Evolutionary conservation across 306 rosid genomes (phyloP), one percentile per base, ranked within the genome.

Genomic region (Canavalia gladiata): DNA sequence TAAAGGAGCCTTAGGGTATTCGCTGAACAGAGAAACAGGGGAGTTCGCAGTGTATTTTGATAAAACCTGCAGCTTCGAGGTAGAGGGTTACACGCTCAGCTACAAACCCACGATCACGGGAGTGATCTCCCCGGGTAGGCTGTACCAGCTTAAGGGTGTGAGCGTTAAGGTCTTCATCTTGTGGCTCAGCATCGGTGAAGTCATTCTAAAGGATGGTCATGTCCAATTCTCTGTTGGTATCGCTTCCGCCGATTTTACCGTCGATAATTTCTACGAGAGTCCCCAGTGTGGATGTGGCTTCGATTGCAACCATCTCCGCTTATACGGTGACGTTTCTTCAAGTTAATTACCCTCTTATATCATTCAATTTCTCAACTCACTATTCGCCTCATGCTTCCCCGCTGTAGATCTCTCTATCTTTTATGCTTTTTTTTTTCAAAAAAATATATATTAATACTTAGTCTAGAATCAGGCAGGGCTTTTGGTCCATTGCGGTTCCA

Each of bases 111-210:
- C 91, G 72, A 42, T 90, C 8, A 56, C 64, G 0, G 92, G 94
- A 0, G 89, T 90, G 2, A 84, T 90, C 60, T 72, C 91, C 35
- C 49, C 81, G 0, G 81, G 57, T 33, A 90, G 65, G 84, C 82
- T 92, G 66, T 75, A 7, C 28, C 75, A 86, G 7, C 49, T 89
- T 8, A 67, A 87, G 74, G 94, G 97, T 10, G 87, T 90, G 2
- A 65, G 74, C n/a, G 94, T 90, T 7, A 89, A 86, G 84, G 64
- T 92, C 7, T 2, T 88, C 2, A 2, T 89, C 33, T 12, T 84
- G 60, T 92, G 97, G 97, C 51, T 92, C 33, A 80, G 62, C 73
- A 90, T 92, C 41, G 88, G 86, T 2, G 91, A 88, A 56, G 89
- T 92, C 62, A 49, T 31, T 12, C 87, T 65, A 10, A 25, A 30